Base-by-base conservation (phyloP, 2,329 filamentous ascomycete species). In the Epichloe sylvatica region DNA sequence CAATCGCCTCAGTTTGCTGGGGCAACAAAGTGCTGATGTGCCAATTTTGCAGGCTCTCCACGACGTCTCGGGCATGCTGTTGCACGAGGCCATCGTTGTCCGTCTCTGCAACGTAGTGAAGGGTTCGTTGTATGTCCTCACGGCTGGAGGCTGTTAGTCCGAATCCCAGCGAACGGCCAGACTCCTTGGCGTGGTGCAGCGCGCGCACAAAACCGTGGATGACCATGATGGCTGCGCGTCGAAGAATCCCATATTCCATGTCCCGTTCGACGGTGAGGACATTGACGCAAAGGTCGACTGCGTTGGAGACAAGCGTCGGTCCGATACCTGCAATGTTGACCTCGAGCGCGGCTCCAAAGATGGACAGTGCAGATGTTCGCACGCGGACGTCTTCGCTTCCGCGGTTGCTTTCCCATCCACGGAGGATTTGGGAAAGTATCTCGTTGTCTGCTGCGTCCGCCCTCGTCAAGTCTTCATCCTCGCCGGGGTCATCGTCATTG, bases 371-470 rank as follows among this genome's bases (percentile, higher is more conserved):
- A 21, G 83, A 86, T 13, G 82, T 69, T 1, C 84, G 77, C 55
- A 89, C 75, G 4, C 84, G 74, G 12, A 86, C 69, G 58, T 88
- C 84, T 61, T 88, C 84, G 51, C 74, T 73, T 0, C 81, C 82
- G 15, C 73, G 68, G 50, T 78, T 80, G 53, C 80, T 75, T 55
- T 82, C 74, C 84, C 84, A 87, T 1, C 81, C 82, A 13, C 73
- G 67, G 0, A 86, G 70, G 52, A 87, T 85, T 51, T 73, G 70
- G 21, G 71, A 67, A 12, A 83, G 60, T 44, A 74, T 70, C 33
- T 72, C 78, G 50, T 73, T 73, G 52, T 67, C 72, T 42, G 57
- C 65, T 55, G 60, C 70, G 57, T 70, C 69, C 45, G 69, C 67
- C 36, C 70, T 66, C 0, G 68, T 65, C 5, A 68, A 51, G 8